Base-by-base conservation (phyloP, 768 basidiomycete species). In the Ramaria sp. region DNA sequence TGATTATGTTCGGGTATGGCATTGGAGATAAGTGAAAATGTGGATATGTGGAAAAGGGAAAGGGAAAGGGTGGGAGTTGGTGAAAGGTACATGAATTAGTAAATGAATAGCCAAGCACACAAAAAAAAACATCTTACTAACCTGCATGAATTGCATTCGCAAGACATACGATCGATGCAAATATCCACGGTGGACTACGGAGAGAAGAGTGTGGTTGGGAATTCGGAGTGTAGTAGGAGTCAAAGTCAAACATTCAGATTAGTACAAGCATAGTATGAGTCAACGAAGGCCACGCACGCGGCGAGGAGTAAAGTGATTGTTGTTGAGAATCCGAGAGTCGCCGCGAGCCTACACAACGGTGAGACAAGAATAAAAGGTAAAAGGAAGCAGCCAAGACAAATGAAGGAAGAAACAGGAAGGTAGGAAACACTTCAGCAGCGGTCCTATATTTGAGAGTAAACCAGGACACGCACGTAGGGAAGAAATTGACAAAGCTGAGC, bases 181-280 rank as follows among this genome's bases (percentile, higher is more conserved):
- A 61, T 15, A 82, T 67, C 82, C 82, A 83, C 5, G 81, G 82
- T 1, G 82, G 82, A 3, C 81, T 83, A 57, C 10, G n/a, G n/a
- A n/a, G n/a, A n/a, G n/a, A n/a, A n/a, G n/a, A n/a, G n/a, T n/a
- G n/a, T n/a, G n/a, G n/a, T n/a, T n/a, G n/a, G n/a, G n/a, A n/a
- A n/a, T n/a, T n/a, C n/a, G n/a, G n/a, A n/a, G n/a, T n/a, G n/a
- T n/a, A n/a, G n/a, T n/a, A n/a, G n/a, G n/a, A n/a, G n/a, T n/a
- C n/a, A n/a, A n/a, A n/a, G n/a, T n/a, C n/a, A n/a, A n/a, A n/a
- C n/a, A n/a, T n/a, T n/a, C n/a, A n/a, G n/a, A n/a, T 15, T 24
- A 28, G 16, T 13, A 50, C 47, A 39, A 30, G 55, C 12, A 41
- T 2, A 8, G 16, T 18, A 38, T 50, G 18, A 13, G 1, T 32